These are phyloP conservation scores for Coemansia aciculifera DNA, from an alignment of 192 early-diverging fungal species.

Conservation along the genomic window DNA sequence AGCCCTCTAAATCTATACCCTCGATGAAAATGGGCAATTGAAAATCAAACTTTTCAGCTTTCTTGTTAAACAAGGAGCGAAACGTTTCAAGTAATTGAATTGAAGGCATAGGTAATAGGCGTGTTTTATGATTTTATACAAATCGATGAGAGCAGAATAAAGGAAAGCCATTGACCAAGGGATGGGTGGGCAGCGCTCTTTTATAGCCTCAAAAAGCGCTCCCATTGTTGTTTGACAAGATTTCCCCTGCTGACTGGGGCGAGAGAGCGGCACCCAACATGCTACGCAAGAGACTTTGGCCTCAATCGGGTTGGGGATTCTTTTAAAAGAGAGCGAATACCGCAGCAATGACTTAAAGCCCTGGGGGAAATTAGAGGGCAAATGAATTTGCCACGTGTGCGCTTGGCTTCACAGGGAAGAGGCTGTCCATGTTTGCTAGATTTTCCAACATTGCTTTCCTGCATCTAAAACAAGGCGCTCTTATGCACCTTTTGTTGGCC, in stretches of 20 bases:
- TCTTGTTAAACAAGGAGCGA: neutral
- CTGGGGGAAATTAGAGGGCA: neutral
- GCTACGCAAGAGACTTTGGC: no score
- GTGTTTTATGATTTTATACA: neutral
- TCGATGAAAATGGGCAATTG: neutral
- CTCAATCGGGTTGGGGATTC: neutral
- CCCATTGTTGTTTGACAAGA: no score
- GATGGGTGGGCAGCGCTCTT: neutral
- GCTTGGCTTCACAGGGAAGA: neutral
- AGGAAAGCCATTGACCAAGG: neutral
- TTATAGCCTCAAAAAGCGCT: neutral
- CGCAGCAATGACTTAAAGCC: neutral
- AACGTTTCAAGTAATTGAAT: neutral
- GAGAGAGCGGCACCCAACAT: no score
- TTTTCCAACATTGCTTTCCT: no score
- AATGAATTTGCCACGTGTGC: neutral
- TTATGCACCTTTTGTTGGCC: no score
- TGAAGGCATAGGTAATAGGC: neutral
- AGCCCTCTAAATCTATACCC: neutral
- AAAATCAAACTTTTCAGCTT: neutral
- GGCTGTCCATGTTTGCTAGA: no score
- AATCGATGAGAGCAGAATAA: neutral
- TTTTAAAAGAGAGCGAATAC: neutral
- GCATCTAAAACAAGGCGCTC: no score
- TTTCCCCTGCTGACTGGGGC: neutral